Percentiles rank a stretch among this genome's conserved stretches.
phyloP scores from a whole-genome alignment of 768 basidiomycete genomes.

The Suillus subluteus region DNA sequence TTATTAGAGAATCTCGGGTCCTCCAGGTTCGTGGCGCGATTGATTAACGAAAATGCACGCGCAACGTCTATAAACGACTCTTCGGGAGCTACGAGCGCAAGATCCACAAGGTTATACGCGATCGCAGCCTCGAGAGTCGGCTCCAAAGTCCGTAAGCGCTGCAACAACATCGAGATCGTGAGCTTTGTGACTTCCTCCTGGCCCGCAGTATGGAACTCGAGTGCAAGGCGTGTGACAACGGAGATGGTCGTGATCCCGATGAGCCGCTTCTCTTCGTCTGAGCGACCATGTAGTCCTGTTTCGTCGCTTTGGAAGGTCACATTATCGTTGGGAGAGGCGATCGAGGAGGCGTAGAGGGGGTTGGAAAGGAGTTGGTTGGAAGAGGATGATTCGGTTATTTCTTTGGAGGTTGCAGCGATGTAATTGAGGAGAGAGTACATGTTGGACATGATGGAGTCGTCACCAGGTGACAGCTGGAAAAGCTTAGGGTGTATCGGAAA shows the following conservation, averaged over 20 bases:
- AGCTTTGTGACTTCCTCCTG: conserved; percentile 87
- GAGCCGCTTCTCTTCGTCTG: conserved; percentile 83
- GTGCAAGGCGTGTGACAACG: conserved; percentile 83
- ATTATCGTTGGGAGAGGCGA: conserved; percentile 44
- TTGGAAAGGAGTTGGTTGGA: conserved; percentile 46
- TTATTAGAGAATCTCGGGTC: conserved; percentile 90
- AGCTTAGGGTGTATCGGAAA: conserved; percentile 14
- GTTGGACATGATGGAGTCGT: conserved; percentile 90
- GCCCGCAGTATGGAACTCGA: conserved; percentile 64
- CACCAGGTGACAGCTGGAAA: conserved; percentile 75
- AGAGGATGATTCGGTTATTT: conserved; percentile 57
- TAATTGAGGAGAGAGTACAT: conserved; percentile 97
- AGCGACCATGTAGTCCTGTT: conserved; percentile 62
- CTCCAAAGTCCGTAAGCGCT: conserved; percentile 83
- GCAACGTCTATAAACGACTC: conserved; percentile 84
- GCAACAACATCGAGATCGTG: conserved; percentile 91
- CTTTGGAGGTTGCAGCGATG: conserved; percentile 83
- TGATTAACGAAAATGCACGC: conserved; percentile 81
- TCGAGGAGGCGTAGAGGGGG: conserved; percentile 40
- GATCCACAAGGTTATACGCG: conserved; percentile 87
- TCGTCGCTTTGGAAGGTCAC: conserved; percentile 61
- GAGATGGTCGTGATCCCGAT: conserved; percentile 92
- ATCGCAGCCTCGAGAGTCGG: conserved; percentile 90
- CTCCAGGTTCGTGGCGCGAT: conserved; percentile 84
- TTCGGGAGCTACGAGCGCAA: conserved; percentile 79